Base-by-base conservation (phyloP, 805 yeast genomes). In the Ogataea wickerhamii region DNA sequence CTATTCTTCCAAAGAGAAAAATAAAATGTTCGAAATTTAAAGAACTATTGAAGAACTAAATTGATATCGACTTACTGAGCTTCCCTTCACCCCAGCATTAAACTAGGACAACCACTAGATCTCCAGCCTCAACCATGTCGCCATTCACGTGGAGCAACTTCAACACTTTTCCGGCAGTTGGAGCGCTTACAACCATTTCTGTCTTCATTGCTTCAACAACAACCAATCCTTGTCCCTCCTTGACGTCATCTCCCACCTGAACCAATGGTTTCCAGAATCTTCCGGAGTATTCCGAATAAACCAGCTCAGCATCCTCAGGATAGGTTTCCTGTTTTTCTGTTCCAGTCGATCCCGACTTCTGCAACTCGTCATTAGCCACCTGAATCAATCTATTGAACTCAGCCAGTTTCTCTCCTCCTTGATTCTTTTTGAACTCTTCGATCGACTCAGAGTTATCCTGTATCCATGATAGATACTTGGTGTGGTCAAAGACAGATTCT, bases 131-230 rank as follows among this genome's bases (percentile, higher is more conserved):
- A 28, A 91, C 95, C 84, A 93, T 86, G 56, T 91, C 96, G 55
- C 98, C 98, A 56, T 87, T 87, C 38, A 73, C 71, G 60, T 87
- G 96, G 41, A 78, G 62, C 31, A 87, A 68, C 64, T 84, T 83
- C 34, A 75, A 56, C 17, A 87, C 89, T 55, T 76, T 82, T 53
- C 95, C 95, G 17, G 69, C 67, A 39, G 57, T 68, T 1, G 95
- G 73, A 16, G 97, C 78, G 38, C 64, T 70, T 24, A 91, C 95
- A 35, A 78, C 75, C 97, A 91, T 91, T 65, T 91, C 98, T 0
- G 98, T 93, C 71, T 91, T 91, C 98, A 91, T 91, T 38, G 98
- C 98, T 64, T 91, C 98, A 37, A 91, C 86, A 27, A 93, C 87
- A 48, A 91, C 75, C 44, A 91, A 70, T 4, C 87, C 87, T 52